These are phyloP conservation scores for Oryza glaberrima DNA, from an alignment of 176 grass and related monocot species.

Conservation along the genomic window DNA sequence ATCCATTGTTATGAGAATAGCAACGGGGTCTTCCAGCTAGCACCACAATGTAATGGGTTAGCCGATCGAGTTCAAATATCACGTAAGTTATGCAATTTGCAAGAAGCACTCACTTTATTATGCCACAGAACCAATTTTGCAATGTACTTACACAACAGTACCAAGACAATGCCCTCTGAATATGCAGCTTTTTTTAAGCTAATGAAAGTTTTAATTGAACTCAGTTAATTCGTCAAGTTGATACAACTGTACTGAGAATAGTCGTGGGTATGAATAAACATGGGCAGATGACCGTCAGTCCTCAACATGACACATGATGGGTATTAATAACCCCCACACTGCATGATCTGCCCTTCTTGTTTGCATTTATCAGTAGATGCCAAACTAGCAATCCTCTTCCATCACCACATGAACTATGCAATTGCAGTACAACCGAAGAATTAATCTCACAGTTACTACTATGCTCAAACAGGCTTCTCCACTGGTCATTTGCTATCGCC, in stretches of 20 bases:
- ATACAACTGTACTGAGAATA: no score
- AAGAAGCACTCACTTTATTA: not conserved
- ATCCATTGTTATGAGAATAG: no score
- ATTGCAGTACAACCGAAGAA: not conserved
- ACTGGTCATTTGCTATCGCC: not conserved
- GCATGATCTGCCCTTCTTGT: not conserved
- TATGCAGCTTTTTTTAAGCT: no score
- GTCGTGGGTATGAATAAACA: not conserved
- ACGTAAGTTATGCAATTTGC: no score
- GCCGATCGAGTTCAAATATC: no score
- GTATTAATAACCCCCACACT: not conserved
- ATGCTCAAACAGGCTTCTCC: not conserved
- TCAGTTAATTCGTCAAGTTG: no score
- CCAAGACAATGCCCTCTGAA: no score
- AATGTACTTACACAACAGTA: not conserved
- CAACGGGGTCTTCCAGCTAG: no score
- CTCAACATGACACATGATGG: slow-evolving; percentile 2
- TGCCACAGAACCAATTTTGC: not conserved
- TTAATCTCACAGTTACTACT: slow-evolving; percentile 6
- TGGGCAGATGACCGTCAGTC: not conserved
- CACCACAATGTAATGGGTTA: no score
- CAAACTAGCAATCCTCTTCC: slow-evolving; percentile 23
- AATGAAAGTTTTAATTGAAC: no score
- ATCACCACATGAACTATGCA: not conserved
- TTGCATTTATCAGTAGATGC: slow-evolving; percentile 31